phyloP scores from a whole-genome alignment of 257 asterid species.

The Nicotiana otophora region DNA sequence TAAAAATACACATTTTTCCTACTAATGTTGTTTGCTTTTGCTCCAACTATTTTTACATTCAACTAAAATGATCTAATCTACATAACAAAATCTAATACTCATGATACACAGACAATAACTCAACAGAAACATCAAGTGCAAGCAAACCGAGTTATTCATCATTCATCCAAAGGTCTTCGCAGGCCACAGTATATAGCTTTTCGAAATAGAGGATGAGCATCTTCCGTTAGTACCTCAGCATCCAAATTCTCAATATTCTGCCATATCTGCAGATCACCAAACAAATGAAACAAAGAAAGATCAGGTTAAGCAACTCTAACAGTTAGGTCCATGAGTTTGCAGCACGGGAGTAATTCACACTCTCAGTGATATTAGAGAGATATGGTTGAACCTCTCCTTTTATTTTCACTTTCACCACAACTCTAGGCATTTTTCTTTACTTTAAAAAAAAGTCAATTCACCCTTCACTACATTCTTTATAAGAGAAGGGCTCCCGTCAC shows the following conservation, averaged over 20 bases:
- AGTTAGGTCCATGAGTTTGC: background rate
- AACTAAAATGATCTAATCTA: background rate
- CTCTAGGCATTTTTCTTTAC: background rate
- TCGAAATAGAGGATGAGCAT: conserved; percentile 66
- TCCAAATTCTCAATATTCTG: conserved; percentile 68
- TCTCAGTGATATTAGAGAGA: background rate
- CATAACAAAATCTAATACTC: background rate
- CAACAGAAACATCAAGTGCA: background rate
- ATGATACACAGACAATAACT: background rate
- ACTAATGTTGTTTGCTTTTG: background rate
- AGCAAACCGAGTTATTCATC: conserved; percentile 7
- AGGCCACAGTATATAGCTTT: conserved; percentile 73
- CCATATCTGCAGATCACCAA: conserved; percentile 63
- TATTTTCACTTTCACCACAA: background rate
- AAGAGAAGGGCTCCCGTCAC: background rate
- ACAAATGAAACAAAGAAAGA: conserved; percentile 1
- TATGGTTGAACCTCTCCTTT: background rate
- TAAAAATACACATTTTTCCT: background rate
- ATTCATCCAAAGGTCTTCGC: conserved; percentile 44
- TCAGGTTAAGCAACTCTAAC: background rate
- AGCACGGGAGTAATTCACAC: background rate
- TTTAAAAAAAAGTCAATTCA: background rate
- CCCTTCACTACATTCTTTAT: background rate
- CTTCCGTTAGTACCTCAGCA: conserved; percentile 67
- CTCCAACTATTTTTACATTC: background rate